Evolutionary conservation across 2,329 filamentous ascomycete genomes (phyloP), one percentile per base, ranked within the genome.

Genomic region (Arthrobotrys iridis): DNA sequence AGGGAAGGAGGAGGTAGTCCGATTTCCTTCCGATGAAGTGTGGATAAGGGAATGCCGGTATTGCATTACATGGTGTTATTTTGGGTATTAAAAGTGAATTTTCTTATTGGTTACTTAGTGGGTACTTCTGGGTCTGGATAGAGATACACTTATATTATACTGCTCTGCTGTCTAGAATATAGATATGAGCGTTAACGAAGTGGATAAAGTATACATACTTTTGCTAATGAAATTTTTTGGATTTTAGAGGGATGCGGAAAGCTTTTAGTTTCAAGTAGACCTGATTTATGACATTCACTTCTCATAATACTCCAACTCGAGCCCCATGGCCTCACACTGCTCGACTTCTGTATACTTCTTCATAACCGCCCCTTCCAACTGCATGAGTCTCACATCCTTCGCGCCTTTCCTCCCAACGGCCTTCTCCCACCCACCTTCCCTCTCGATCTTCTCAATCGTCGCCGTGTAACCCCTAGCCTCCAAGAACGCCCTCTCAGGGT

Each of bases 401-500:
- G 40, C 41, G 3, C 41, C 26, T 13, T 57, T 62, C 3, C n/a
- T 13, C 2, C 41, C 41, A n/a, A 28, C 28, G 2, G 60, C 20
- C 18, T 63, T 71, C n/a, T 78, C 77, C 82, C 82, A 83, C 28
- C 15, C 33, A 0, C 81, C 81, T 8, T 79, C 77, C 5, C 63
- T 70, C 46, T 77, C 62, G 11, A 81, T 72, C 74, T 81, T 79
- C 3, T 64, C 72, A 55, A 81, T 64, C 18, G 81, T 82, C 0
- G 71, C 74, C 46, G 8, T 43, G 52, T 80, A 80, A 0, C 80
- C 81, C 41, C 82, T 77, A 0, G 79, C 81, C 37, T 37, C 26
- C 15, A 83, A 58, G 52, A 80, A 82, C 5, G 20, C 80, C 22
- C 37, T 15, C 11, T 79, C 71, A n/a, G 81, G 80, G 41, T 81